phyloP scores from a whole-genome alignment of 768 basidiomycete genomes.

The Trametes punicea region DNA sequence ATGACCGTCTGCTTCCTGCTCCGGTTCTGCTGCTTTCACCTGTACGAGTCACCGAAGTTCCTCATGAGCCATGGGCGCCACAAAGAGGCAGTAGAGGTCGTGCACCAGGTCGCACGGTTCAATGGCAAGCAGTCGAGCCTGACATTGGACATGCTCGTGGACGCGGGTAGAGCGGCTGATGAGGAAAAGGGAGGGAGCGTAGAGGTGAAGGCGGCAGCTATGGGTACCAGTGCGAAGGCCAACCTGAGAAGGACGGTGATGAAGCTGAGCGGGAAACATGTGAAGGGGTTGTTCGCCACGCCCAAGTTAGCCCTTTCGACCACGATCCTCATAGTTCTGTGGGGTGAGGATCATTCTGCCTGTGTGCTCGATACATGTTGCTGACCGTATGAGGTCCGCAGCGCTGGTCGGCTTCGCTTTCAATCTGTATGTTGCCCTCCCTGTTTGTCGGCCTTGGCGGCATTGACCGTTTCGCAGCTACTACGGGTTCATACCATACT shows the following conservation, averaged over 20 bases:
- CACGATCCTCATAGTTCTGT: constrained; percentile 45
- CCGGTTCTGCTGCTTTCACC: constrained; percentile 63
- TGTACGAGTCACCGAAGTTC: constrained; percentile 70
- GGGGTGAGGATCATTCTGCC: constrained; percentile 37
- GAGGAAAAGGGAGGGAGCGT: constrained; percentile 18
- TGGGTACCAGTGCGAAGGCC: constrained; percentile 30
- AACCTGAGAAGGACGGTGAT: constrained; percentile 40
- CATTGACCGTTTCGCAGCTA: constrained; percentile 32
- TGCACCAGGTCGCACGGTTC: constrained; percentile 58
- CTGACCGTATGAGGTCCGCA: constrained; percentile 28
- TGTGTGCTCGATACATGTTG: too few species aligned
- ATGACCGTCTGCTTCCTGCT: constrained; percentile 60
- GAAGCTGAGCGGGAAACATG: constrained; percentile 38
- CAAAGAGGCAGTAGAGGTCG: constrained; percentile 54
- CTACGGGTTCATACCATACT: constrained; percentile 52
- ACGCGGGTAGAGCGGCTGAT: neutral
- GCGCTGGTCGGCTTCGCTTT: constrained; percentile 76
- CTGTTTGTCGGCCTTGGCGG: neutral
- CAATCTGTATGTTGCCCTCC: constrained; percentile 48
- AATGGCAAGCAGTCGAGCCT: constrained; percentile 52
- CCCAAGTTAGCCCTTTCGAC: constrained; percentile 50
- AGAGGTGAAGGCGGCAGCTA: too few species aligned
- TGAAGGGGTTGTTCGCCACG: constrained; percentile 49
- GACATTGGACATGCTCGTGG: constrained; percentile 48
- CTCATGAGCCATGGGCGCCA: constrained; percentile 68